A percentile compares a stretch with the other conserved stretches of the same genome.
These are phyloP conservation scores for Clavariopsis aquatica DNA, from an alignment of 495 filamentous ascomycete genomes.

Conservation along the genomic window DNA sequence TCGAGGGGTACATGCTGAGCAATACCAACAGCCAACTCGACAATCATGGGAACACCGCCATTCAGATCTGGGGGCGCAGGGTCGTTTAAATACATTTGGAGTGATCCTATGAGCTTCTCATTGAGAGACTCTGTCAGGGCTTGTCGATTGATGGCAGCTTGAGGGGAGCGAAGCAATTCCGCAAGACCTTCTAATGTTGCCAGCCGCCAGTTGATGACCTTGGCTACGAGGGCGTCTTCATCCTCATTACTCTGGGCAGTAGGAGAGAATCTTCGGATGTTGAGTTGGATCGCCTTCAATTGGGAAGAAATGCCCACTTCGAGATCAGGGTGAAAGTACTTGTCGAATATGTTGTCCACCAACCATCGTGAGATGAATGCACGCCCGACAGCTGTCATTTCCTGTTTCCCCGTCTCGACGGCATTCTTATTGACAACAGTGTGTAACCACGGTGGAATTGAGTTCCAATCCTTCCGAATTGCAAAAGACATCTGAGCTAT, in stretches of 20 bases:
- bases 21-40: slow-evolving; percentile 87
- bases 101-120: slow-evolving; percentile 65
- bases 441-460: slow-evolving; percentile 75
- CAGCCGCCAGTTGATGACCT: slow-evolving; percentile 89
- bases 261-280: slow-evolving; percentile 75
- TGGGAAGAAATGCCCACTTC: slow-evolving; percentile 72
- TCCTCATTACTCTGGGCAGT: slow-evolving; percentile 77
- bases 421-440: slow-evolving; percentile 81
- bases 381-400: slow-evolving; percentile 95
- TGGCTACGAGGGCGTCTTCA: slow-evolving; percentile 81
- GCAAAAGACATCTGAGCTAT: slow-evolving; percentile 94
- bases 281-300: slow-evolving; percentile 85
- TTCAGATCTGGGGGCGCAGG: slow-evolving; percentile 76
- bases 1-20: slow-evolving; percentile 85
- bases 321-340: slow-evolving; percentile 86
- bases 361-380: slow-evolving; percentile 89
- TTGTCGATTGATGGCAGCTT: slow-evolving; percentile 62
- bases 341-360: slow-evolving; percentile 85
- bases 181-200: slow-evolving; percentile 89
- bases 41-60: slow-evolving; percentile 81
- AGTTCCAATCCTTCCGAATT: slow-evolving; percentile 88
- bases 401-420: slow-evolving; percentile 76
- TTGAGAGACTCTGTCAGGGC: slow-evolving; percentile 69
- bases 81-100: slow-evolving; percentile 73
- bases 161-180: slow-evolving; percentile 64